Percentiles rank a stretch among this genome's conserved stretches.
These are phyloP conservation scores for Ceraceosorus guamensis DNA, from an alignment of 1,284 basidiomycete genomes.

Conservation along the genomic window DNA sequence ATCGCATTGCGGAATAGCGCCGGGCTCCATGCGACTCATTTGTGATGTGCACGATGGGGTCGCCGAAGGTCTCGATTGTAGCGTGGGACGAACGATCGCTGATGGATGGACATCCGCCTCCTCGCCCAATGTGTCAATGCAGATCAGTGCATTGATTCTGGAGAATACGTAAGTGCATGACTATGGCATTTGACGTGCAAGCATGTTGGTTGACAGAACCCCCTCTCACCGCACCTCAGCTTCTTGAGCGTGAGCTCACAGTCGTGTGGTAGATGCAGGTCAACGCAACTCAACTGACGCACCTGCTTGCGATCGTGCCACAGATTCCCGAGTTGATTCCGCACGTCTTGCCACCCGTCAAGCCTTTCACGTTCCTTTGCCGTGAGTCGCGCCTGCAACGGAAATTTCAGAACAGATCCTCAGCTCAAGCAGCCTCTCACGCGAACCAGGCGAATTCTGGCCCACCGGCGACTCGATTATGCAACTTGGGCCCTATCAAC, in stretches of 20 bases:
- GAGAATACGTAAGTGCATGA: slow-evolving; percentile 60
- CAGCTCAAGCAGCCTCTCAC: background rate
- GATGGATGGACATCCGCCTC: background rate
- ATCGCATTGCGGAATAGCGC: no score
- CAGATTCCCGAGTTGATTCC: slow-evolving; percentile 54
- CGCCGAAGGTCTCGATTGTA: no score
- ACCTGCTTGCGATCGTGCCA: no score
- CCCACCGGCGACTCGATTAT: slow-evolving; percentile 67
- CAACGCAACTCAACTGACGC: no score
- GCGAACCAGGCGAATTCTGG: slow-evolving; percentile 71
- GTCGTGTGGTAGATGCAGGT: no score
- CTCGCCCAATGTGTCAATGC: background rate
- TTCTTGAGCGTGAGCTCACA: no score
- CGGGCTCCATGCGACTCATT: no score
- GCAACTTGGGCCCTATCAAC: slow-evolving; percentile 62
- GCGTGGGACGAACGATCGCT: no score
- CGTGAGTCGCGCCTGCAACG: slow-evolving; percentile 32
- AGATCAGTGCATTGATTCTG: slow-evolving; percentile 72
- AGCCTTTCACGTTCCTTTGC: slow-evolving; percentile 71
- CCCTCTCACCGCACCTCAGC: slow-evolving; percentile 22
- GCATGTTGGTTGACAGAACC: background rate
- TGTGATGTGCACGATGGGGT: no score
- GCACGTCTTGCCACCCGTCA: slow-evolving; percentile 67
- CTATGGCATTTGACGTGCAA: background rate
- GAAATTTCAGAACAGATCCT: background rate